These are phyloP conservation scores for Schoenoplectus tabernaemontani DNA, from an alignment of 202 grass and related monocot species.

Conservation along the genomic window DNA sequence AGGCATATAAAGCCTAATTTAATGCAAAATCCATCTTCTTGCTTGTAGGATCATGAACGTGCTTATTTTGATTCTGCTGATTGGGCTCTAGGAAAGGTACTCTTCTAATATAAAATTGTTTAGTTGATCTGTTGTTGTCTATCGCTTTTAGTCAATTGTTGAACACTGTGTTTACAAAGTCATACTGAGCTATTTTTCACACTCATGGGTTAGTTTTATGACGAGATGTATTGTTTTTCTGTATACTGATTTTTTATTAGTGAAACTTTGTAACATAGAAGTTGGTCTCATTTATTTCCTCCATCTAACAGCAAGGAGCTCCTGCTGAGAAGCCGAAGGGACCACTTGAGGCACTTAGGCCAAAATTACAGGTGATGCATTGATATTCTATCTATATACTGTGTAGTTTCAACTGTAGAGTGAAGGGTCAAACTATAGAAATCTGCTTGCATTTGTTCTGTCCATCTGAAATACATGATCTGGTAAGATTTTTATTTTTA, in stretches of 20 bases:
- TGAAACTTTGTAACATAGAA: background rate
- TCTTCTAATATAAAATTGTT: slow-evolving; percentile 12
- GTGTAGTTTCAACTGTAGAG: background rate
- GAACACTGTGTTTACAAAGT: background rate
- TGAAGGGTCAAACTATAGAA: background rate
- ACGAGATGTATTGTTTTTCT: background rate
- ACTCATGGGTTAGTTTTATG: background rate
- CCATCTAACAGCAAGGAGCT: slow-evolving; percentile 49
- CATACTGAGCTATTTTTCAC: background rate
- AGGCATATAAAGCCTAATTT: background rate
- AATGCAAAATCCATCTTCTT: background rate
- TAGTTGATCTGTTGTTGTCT: background rate
- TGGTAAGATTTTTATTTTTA: background rate
- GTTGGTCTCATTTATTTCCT: background rate
- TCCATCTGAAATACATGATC: background rate
- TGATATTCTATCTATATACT: background rate
- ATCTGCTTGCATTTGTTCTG: background rate
- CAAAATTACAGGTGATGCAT: slow-evolving; percentile 71
- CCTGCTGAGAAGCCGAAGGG: slow-evolving; percentile 76
- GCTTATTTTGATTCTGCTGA: slow-evolving; percentile 93
- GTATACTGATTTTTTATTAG: background rate
- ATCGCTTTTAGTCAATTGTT: background rate
- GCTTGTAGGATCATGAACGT: slow-evolving; percentile 60
- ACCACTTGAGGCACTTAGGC: slow-evolving; percentile 87
- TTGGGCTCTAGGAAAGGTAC: slow-evolving; percentile 94